phyloP scores from a whole-genome alignment of 345 rosid species.

The Lagerstroemia speciosa region DNA sequence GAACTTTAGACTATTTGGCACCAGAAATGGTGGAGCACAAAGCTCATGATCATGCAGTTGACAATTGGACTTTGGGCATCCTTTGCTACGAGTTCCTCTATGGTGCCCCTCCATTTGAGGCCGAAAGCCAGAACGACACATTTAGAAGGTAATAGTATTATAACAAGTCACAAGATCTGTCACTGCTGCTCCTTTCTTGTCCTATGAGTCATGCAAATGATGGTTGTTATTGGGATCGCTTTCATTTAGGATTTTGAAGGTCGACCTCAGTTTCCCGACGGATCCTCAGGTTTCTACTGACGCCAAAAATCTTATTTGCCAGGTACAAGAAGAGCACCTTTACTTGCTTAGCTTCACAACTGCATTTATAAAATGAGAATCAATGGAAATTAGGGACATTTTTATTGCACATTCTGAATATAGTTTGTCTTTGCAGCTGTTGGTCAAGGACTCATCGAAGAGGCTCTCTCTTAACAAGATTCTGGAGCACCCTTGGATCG shows the following conservation, averaged over 20 bases:
- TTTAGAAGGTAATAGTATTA: slow-evolving; percentile 49
- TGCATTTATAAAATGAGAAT: background rate
- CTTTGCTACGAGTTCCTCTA: slow-evolving; percentile 94
- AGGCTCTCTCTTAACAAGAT: slow-evolving; percentile 77
- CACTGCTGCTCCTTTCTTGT: background rate
- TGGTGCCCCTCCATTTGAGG: slow-evolving; percentile 87
- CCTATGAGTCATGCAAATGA: background rate
- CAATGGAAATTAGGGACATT: background rate
- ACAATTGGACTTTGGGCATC: slow-evolving; percentile 92
- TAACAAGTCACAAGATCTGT: background rate
- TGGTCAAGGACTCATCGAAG: slow-evolving; percentile 75
- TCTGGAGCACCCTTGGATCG: slow-evolving; percentile 83
- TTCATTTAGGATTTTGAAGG: slow-evolving; percentile 58
- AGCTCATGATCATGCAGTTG: slow-evolving; percentile 86
- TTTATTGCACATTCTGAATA: background rate
- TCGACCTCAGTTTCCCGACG: slow-evolving; percentile 74
- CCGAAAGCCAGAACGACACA: slow-evolving; percentile 73
- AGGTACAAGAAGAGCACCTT: slow-evolving; percentile 22
- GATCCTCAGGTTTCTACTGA: slow-evolving; percentile 51
- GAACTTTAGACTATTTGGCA: slow-evolving; percentile 89
- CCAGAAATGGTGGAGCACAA: slow-evolving; percentile 94
- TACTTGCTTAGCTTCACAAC: background rate
- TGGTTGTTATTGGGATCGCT: background rate
- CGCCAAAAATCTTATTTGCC: slow-evolving; percentile 59
- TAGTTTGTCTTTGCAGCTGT: background rate